phyloP scores from a whole-genome alignment of 768 basidiomycete genomes.

The Vararia minispora region DNA sequence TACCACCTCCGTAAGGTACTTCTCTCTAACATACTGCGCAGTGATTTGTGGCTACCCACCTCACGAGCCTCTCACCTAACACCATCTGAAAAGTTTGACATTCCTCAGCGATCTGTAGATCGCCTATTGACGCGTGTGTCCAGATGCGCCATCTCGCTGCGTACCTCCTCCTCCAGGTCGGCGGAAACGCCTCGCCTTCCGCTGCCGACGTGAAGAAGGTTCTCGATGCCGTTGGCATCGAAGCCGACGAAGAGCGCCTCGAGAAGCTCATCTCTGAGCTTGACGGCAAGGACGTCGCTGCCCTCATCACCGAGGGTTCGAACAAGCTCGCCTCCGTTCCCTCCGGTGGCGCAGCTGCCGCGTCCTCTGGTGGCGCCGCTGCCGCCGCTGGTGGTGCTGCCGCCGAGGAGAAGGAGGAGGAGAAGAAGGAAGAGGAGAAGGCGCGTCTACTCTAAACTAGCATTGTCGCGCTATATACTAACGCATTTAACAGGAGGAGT shows the following conservation, averaged over 20 bases:
- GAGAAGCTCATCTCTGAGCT: conserved; percentile 82
- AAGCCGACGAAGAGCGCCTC: conserved; percentile 75
- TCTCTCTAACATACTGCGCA: too few relatives aligned
- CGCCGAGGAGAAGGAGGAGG: conserved; percentile 69
- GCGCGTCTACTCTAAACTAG: conserved; percentile 27
- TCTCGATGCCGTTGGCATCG: conserved; percentile 77
- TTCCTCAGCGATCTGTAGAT: neutral
- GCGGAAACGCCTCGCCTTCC: conserved; percentile 82
- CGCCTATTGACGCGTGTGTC: neutral
- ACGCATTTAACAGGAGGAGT: conserved; percentile 55
- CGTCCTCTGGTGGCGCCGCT: conserved; percentile 38
- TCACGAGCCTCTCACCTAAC: conserved; percentile 22
- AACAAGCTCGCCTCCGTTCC: conserved; percentile 95
- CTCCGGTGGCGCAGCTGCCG: conserved; percentile 78
- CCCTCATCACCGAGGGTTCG: conserved; percentile 85
- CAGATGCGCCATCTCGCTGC: conserved; percentile 92
- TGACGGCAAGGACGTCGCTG: conserved; percentile 77
- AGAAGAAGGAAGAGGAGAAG: conserved; percentile 84
- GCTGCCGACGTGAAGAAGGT: conserved; percentile 83
- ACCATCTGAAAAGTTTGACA: conserved; percentile 33
- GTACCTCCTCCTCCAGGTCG: conserved; percentile 93
- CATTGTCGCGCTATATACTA: conserved; percentile 2
- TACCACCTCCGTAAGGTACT: too few relatives aligned
- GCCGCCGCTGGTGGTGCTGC: conserved; percentile 50
- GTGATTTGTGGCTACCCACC: conserved; percentile 91